Conservation (phyloP, 1,139 yeast species). For the Pneumocystis jirovecii region DNA sequence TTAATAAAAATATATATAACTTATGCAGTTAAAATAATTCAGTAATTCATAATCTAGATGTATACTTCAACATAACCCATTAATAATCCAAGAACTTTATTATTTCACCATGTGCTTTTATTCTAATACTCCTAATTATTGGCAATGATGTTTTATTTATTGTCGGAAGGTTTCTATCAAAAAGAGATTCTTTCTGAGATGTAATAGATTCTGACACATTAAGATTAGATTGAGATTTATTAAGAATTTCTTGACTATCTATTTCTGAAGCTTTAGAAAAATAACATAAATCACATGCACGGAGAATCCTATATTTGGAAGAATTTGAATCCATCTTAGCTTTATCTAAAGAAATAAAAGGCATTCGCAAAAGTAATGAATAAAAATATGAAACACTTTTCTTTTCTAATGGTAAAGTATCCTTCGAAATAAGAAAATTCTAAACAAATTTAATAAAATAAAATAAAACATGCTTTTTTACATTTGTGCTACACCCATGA, state of each 20-base stretch:
- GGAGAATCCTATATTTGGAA: background rate
- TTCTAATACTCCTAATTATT: background rate
- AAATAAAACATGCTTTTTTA: background rate
- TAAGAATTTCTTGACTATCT: background rate
- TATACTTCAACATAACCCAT: background rate
- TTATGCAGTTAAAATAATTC: background rate
- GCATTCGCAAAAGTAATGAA: background rate
- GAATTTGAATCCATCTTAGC: background rate
- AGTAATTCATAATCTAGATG: background rate
- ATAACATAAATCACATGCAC: background rate
- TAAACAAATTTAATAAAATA: background rate
- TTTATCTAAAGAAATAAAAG: background rate
- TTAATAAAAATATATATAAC: background rate
- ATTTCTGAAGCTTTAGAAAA: background rate
- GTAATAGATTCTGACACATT: background rate
- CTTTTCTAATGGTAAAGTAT: background rate
- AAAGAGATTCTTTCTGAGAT: background rate
- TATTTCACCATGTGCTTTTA: background rate
- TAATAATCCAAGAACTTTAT: background rate
- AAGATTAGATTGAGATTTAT: background rate
- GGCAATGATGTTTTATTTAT: background rate
- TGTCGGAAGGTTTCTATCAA: background rate
- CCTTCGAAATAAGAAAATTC: background rate
- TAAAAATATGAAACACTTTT: background rate
- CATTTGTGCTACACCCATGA: conserved; percentile 5